Evolutionary conservation across 352 stramenopile species (phyloP), one percentile per base, ranked within the genome.

Genomic region (Aphanomyces cochlioides): DNA sequence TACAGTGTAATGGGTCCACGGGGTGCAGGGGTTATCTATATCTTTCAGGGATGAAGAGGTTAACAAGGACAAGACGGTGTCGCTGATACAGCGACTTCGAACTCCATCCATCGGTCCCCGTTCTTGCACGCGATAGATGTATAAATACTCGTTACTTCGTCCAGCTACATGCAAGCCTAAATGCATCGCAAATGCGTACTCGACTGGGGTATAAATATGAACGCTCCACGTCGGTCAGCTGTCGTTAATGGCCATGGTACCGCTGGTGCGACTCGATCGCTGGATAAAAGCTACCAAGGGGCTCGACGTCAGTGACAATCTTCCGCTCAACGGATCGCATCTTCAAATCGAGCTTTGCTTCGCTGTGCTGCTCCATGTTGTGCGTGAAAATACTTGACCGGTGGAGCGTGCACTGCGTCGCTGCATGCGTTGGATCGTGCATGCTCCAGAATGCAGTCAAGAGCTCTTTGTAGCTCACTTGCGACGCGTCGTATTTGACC

Each of bases 181-280:
- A 28, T 28, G 28, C 28, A 28, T 28, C 28, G 28, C 28, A 28
- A 28, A 28, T 28, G 28, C 28, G 28, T 28, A 28, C 28, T 28
- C 28, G 28, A 28, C 28, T 28, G 28, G 28, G 28, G 28, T 28
- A 28, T 28, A 28, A 28, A 28, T 28, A 28, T 28, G 28, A 28
- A 28, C 28, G 28, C 28, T 28, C 28, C 28, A 28, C 2, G 28
- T 28, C 28, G 28, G 28, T 28, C 28, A 28, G 28, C 28, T 0
- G 28, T 28, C 28, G 28, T 28, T 28, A 28, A 28, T 28, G 28
- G 28, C 28, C 28, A 28, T 98, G 79, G 83, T 99, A 99, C 71
- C 97, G 88, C 79, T 99, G 96, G 81, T 99, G 96, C 72, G 96
- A 97, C 40, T 91, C 86, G 76, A 98, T 95, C 1, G 96, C 96